Percentiles rank a stretch among this genome's conserved stretches.
Evolutionary conservation across 306 rosid species (phyloP).

Genomic region (Vicia faba): DNA sequence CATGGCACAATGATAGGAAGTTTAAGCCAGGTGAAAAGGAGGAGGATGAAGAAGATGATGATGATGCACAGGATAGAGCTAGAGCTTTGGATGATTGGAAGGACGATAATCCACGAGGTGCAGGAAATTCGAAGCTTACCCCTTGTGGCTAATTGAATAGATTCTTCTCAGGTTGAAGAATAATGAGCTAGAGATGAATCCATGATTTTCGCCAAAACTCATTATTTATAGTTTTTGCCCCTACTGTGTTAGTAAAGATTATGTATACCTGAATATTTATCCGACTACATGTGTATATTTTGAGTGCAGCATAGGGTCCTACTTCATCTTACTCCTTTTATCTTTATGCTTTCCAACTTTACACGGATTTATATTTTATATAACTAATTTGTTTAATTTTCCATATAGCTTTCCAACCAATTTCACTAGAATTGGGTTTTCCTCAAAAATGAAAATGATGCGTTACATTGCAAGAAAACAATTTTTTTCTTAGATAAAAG

Average conservation of each 20-base stretch:
- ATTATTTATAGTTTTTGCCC: slow-evolving; percentile 24
- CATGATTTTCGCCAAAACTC: slow-evolving; percentile 15
- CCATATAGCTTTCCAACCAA: neutral
- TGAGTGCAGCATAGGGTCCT: slow-evolving; percentile 29
- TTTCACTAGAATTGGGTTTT: neutral
- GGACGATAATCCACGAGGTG: slow-evolving; percentile 95
- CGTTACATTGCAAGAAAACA: neutral
- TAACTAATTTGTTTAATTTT: slow-evolving; percentile 7
- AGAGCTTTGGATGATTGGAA: slow-evolving; percentile 99
- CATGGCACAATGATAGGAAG: slow-evolving; percentile 82
- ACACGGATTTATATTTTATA: slow-evolving; percentile 25
- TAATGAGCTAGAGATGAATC: slow-evolving; percentile 20
- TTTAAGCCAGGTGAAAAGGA: slow-evolving; percentile 49
- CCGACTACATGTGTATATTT: slow-evolving; percentile 27
- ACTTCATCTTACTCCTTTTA: too few relatives aligned
- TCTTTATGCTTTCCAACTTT: neutral
- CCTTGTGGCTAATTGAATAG: slow-evolving; percentile 66
- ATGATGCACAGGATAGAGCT: slow-evolving; percentile 83
- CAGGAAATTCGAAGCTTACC: slow-evolving; percentile 92
- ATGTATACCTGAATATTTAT: slow-evolving; percentile 24
- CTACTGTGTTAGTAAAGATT: slow-evolving; percentile 20
- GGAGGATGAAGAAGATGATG: slow-evolving; percentile 78
- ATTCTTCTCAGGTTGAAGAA: slow-evolving; percentile 7
- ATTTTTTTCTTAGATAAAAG: neutral
- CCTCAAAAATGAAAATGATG: neutral